Evolutionary conservation across 805 yeast genomes (phyloP).

Genomic region (Yueomyces sp.): DNA sequence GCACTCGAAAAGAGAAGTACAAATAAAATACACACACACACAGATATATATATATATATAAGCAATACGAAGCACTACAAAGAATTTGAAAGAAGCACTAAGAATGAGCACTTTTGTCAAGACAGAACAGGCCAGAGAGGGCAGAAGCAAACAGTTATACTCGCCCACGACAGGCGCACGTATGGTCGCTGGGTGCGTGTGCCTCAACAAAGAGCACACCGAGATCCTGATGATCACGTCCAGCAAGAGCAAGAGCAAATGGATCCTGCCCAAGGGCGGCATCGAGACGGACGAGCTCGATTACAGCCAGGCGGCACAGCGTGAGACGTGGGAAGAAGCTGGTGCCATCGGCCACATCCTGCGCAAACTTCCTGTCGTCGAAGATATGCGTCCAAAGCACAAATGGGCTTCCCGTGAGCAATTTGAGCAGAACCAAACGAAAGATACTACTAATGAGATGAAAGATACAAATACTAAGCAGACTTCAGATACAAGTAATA

Average conservation of each 20-base stretch:
- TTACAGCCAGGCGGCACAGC: conserved; percentile 40
- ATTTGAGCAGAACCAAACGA: conserved; percentile 5
- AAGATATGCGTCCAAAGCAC: conserved; percentile 43
- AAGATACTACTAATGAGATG: conserved; percentile 9
- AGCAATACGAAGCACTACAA: neutral
- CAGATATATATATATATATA: too few species aligned
- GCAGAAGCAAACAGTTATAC: conserved; percentile 49
- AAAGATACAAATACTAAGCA: too few species aligned
- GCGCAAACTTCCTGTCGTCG: conserved; percentile 46
- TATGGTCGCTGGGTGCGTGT: conserved; percentile 85
- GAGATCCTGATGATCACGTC: conserved; percentile 73
- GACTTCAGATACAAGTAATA: conserved; percentile 16
- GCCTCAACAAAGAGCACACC: conserved; percentile 41
- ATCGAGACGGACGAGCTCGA: conserved; percentile 67
- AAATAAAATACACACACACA: too few species aligned
- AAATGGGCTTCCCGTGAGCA: conserved; percentile 19
- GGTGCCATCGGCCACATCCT: conserved; percentile 65
- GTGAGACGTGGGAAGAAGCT: conserved; percentile 98
- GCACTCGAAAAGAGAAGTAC: too few species aligned
- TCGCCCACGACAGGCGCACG: conserved; percentile 56
- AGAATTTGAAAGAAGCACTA: neutral
- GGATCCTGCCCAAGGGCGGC: conserved; percentile 96
- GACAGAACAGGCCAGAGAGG: conserved; percentile 33
- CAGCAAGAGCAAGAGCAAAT: conserved; percentile 47
- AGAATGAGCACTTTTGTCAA: conserved; percentile 8